These are phyloP conservation scores for Fusarium stilboides DNA, from an alignment of 2,329 filamentous ascomycete genomes.

Conservation along the genomic window DNA sequence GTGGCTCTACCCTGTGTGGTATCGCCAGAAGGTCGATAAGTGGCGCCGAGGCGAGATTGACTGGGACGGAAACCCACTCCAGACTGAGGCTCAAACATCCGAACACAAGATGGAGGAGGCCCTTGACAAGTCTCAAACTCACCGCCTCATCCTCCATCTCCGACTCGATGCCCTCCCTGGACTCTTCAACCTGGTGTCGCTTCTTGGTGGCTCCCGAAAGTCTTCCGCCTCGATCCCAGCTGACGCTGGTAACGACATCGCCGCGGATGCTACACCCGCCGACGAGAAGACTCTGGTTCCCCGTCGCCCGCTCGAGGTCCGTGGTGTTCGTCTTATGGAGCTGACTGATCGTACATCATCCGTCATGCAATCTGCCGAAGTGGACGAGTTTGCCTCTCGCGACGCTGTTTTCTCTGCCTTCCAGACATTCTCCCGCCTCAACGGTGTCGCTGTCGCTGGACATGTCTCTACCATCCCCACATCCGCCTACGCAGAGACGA, in stretches of 20 bases:
- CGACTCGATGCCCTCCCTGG: conserved; percentile 51
- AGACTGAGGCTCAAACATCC: conserved; percentile 45
- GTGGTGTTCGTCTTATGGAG: conserved; percentile 88
- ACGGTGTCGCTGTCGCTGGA: conserved; percentile 86
- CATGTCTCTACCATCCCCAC: conserved; percentile 86
- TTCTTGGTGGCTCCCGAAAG: conserved; percentile 46
- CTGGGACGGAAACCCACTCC: conserved; percentile 72
- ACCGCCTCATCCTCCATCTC: conserved; percentile 49
- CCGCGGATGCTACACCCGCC: background rate
- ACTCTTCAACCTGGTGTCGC: conserved; percentile 51
- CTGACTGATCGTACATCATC: conserved; percentile 94
- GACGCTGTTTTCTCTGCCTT: conserved; percentile 95
- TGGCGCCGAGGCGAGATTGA: conserved; percentile 89
- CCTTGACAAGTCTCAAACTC: conserved; percentile 48
- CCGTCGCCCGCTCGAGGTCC: conserved; percentile 55
- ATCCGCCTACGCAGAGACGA: conserved; percentile 82
- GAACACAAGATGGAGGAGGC: conserved; percentile 49
- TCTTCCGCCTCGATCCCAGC: background rate
- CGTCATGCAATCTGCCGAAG: conserved; percentile 92
- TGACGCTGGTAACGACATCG: conserved; percentile 15
- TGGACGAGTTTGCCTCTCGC: conserved; percentile 78
- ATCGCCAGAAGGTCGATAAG: conserved; percentile 66
- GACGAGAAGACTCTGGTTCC: conserved; percentile 8
- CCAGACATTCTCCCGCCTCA: conserved; percentile 86
- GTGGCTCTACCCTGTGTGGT: conserved; percentile 79